Evolutionary conservation across 352 stramenopile species (phyloP), one percentile per base, ranked within the genome.

Genomic region (Globisporangium takayamanum): DNA sequence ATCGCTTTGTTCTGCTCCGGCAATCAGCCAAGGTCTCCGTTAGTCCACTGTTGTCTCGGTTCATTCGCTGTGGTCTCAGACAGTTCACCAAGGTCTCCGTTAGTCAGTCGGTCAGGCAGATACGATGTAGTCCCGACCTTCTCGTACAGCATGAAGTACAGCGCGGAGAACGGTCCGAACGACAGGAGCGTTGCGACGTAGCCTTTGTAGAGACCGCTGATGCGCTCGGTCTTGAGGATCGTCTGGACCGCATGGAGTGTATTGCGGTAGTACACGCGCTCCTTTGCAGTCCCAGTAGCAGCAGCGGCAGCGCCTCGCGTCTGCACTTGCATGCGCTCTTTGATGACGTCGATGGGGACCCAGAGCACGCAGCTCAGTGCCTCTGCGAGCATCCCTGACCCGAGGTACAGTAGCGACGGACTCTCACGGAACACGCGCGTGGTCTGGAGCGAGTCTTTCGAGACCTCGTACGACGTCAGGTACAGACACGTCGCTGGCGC

Each of bases 301-400:
- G 58, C 59, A 10, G n/a, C n/a, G 2, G 33, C 46, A 6, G 49
- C 39, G 3, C 59, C 25, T n/a, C 70, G 60, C 15, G 58, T 60
- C 66, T 98, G 95, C 28, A 99, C 91, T 84, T 99, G 97, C 78
- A 99, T 89, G 57, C 97, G 85, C 73, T 99, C 97, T 67, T 99
- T 99, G 37, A 99, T 87, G 39, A 99, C 96, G 66, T 99, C 97
- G 33, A 99, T 96, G n/a, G 97, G 97, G n/a, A 99, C 96, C 78
- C 96, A 99, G 20, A 99, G 73, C 36, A 99, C 82, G 65, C 97
- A 99, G 58, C 92, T 91, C 18, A 91, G 36, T 16, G 81, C 77
- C 57, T 94, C 84, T 2, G 84, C 84, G 7, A 85, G 42, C 73
- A 94, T 89, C 8, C 84, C 84, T 0, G 78, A 73, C 0, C 80